Evolutionary conservation across 257 asterid species (phyloP).

Genomic region (Solanum verrucosum): DNA sequence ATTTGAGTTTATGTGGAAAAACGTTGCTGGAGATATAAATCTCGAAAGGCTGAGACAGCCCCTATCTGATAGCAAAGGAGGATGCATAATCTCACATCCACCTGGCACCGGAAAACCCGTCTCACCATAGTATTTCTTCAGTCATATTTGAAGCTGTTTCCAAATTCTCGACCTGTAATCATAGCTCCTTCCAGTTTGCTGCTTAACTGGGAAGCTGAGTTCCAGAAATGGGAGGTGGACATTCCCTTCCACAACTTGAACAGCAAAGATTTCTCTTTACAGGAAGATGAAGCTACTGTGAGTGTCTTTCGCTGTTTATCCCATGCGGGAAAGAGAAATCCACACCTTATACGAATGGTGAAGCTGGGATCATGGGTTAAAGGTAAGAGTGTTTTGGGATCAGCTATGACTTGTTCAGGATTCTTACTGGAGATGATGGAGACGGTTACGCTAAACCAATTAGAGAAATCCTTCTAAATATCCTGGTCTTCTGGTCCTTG

Average conservation of each 20-base stretch:
- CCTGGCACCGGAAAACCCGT: conserved; percentile 75
- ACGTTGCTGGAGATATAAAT: too few relatives aligned
- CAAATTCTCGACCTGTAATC: conserved; percentile 48
- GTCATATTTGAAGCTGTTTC: conserved; percentile 44
- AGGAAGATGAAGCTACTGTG: conserved; percentile 17
- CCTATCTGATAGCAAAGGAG: conserved; percentile 25
- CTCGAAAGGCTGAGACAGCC: neutral
- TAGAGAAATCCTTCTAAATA: conserved; percentile 34
- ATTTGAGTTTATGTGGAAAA: too few relatives aligned
- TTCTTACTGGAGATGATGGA: conserved; percentile 23
- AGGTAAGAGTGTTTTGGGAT: conserved; percentile 28
- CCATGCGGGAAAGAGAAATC: neutral
- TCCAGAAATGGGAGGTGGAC: conserved; percentile 37
- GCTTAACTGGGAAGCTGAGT: conserved; percentile 58
- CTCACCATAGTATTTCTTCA: conserved; percentile 55
- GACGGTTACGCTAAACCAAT: neutral
- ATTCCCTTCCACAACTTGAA: conserved; percentile 55
- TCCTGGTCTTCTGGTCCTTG: conserved; percentile 59
- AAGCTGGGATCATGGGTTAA: neutral
- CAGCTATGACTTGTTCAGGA: conserved; percentile 43
- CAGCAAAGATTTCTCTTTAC: conserved; percentile 14
- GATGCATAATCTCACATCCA: conserved; percentile 80
- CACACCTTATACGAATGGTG: neutral
- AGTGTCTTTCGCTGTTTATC: neutral
- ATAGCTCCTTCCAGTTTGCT: conserved; percentile 72